A percentile compares a stretch with the other conserved stretches of the same genome.
Conservation (phyloP, 805 yeast species). For the Candida khao-thaluensis region DNA sequence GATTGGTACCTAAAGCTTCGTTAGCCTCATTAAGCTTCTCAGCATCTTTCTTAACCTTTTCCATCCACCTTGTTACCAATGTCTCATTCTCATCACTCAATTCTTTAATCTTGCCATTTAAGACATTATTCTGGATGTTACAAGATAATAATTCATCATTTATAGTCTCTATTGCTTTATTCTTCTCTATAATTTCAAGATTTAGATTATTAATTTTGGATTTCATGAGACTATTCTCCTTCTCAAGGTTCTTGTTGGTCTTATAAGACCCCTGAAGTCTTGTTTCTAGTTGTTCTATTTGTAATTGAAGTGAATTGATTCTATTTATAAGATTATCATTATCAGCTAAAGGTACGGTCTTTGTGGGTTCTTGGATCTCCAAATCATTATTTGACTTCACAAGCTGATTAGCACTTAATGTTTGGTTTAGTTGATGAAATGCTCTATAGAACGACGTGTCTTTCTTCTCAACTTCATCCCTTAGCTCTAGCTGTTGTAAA, state of each 20-base stretch:
- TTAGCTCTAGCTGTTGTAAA: constrained; percentile 21
- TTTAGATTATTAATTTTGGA: constrained; percentile 23
- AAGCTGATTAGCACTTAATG: not conserved
- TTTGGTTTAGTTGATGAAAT: constrained; percentile 27
- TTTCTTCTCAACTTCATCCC: constrained; percentile 34
- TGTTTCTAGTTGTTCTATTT: constrained; percentile 23
- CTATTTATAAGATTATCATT: constrained; percentile 10
- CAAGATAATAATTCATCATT: constrained; percentile 66
- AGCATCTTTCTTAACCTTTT: constrained; percentile 51
- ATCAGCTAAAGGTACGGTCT: constrained; percentile 5
- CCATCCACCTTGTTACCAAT: constrained; percentile 47
- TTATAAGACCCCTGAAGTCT: constrained; percentile 13
- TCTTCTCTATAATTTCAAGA: constrained; percentile 43
- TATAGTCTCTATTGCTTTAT: constrained; percentile 54
- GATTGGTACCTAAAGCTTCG: constrained; percentile 20
- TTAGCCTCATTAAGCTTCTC: constrained; percentile 55
- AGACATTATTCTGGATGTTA: constrained; percentile 56
- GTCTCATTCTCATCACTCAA: constrained; percentile 49
- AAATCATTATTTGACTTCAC: constrained; percentile 5
- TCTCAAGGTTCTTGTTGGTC: constrained; percentile 18
- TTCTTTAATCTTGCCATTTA: constrained; percentile 35
- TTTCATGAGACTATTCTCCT: constrained; percentile 18
- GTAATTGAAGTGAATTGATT: constrained; percentile 16
- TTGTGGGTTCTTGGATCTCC: constrained; percentile 2
- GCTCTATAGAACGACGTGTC: constrained; percentile 33